Evolutionary conservation across 441 rosid species (phyloP), one percentile per base, ranked within the genome.

Genomic region (Flueggea neowawraea): DNA sequence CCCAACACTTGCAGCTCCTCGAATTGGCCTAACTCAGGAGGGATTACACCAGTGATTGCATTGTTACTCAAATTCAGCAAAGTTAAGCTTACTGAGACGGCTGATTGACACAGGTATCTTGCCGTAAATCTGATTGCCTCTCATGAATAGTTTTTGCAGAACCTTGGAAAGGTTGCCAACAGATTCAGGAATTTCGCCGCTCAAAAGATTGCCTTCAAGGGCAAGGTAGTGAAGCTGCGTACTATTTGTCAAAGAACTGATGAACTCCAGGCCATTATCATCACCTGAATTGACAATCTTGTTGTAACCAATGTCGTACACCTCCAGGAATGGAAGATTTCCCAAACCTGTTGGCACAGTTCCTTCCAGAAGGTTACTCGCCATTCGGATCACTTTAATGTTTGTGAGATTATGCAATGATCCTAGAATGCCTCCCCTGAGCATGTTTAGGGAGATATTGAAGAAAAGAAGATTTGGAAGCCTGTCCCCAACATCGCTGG

Each of bases 321-420:
- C 73, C 55, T 69, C 67, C 53, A 80, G 63, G 50, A 66, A 68
- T 28, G 82, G 80, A 45, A 82, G 81, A 55, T 76, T 72, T 13
- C 67, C 81, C 53, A 76, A 49, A 4, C 82, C 70, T 31, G 75
- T 43, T 0, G 89, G 82, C 61, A 82, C 70, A 8, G 70, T 74
- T 54, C 87, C 89, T 60, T 80, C 72, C 10, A 78, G 54, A 60
- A 74, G 73, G 47, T 80, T 82, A 9, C 54, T 28, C 0, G 82
- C 72, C 55, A 79, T 74, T 0, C 87, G 80, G 41, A 84, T 74
- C 5, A 71, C 57, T 28, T 60, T 51, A 6, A 84, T 78, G 41
- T 76, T 76, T 41, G 90, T 80, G 68, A 80, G 73, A 48, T 82
- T 84, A 57, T 84, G 74, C 61, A 84, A 16, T 63, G 87, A 82